These are phyloP conservation scores for Fragaria nilgerrensis DNA, from an alignment of 306 rosid species.

Conservation along the genomic window DNA sequence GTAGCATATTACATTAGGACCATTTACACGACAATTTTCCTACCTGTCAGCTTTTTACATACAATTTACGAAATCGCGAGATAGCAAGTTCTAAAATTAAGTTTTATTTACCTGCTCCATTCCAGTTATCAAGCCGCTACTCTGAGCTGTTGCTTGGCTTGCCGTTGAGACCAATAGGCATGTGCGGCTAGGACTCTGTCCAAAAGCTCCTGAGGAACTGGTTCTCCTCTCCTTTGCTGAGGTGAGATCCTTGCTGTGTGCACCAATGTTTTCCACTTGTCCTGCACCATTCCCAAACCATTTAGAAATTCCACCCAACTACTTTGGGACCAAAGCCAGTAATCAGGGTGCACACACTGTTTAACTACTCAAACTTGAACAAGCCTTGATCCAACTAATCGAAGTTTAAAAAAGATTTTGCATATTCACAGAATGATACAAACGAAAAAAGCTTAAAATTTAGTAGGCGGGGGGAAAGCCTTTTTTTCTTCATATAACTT, in stretches of 20 bases:
- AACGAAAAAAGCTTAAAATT: not conserved
- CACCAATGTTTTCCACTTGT: constrained; percentile 84
- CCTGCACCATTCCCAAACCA: constrained; percentile 39
- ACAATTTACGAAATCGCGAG: constrained; percentile 3
- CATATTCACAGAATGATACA: not conserved
- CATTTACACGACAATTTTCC: constrained; percentile 21
- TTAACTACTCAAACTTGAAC: not conserved
- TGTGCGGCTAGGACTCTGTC: constrained; percentile 73
- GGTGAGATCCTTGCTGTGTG: constrained; percentile 83
- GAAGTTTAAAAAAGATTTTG: not conserved
- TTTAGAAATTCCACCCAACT: not conserved
- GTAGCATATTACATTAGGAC: constrained; percentile 19
- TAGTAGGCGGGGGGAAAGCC: not conserved
- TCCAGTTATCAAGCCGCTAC: constrained; percentile 28
- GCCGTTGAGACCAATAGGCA: constrained; percentile 75
- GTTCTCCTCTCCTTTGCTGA: constrained; percentile 76
- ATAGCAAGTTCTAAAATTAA: constrained; percentile 9
- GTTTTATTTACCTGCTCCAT: constrained; percentile 23
- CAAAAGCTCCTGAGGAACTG: constrained; percentile 79
- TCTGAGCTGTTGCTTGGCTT: constrained; percentile 44
- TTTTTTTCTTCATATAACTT: not conserved
- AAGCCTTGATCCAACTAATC: not conserved
- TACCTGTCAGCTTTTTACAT: constrained; percentile 25
- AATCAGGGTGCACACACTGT: not conserved
- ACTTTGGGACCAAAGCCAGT: not conserved